A percentile compares a stretch with the other conserved stretches of the same genome.
Conservation (phyloP, 331 rosid genomes). For the Rhamnella rubrinervis region DNA sequence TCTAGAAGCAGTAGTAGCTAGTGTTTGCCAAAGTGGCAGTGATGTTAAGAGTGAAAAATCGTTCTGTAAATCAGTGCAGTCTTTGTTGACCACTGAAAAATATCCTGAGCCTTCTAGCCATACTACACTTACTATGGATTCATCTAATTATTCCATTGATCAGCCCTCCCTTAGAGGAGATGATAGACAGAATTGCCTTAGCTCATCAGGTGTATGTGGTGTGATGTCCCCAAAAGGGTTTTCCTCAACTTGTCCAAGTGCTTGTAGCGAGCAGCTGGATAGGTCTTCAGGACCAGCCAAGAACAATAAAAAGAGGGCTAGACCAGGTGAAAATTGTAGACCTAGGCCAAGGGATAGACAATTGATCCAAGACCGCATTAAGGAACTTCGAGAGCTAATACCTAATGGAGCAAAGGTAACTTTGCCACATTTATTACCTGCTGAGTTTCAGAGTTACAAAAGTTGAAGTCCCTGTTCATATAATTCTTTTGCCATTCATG, state of each 20-base stretch:
- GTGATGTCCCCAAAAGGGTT: slow-evolving; percentile 68
- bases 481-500: not conserved
- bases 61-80: slow-evolving; percentile 60
- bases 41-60: slow-evolving; percentile 57
- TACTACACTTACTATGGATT: slow-evolving; percentile 38
- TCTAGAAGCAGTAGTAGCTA: slow-evolving; percentile 86
- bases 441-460: slow-evolving; percentile 22
- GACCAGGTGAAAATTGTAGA: slow-evolving; percentile 83
- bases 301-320: slow-evolving; percentile 82
- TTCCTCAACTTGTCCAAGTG: slow-evolving; percentile 72
- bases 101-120: slow-evolving; percentile 61
- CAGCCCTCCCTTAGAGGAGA: slow-evolving; percentile 56
- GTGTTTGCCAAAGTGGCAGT: slow-evolving; percentile 54
- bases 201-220: slow-evolving; percentile 67
- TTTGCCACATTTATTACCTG: slow-evolving; percentile 4
- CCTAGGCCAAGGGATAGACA: slow-evolving; percentile 99
- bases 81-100: slow-evolving; percentile 55
- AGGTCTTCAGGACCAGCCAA: slow-evolving; percentile 69
- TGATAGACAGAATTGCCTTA: slow-evolving; percentile 59
- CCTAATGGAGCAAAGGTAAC: slow-evolving; percentile 92
- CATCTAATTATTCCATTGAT: slow-evolving; percentile 60
- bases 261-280: slow-evolving; percentile 68
- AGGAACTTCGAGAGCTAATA: slow-evolving; percentile 88
- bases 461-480: slow-evolving; percentile 27
- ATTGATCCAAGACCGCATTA: slow-evolving; percentile 93